Evolutionary conservation across 352 stramenopile species (phyloP).

Genomic region (Phytopythium litorale): DNA sequence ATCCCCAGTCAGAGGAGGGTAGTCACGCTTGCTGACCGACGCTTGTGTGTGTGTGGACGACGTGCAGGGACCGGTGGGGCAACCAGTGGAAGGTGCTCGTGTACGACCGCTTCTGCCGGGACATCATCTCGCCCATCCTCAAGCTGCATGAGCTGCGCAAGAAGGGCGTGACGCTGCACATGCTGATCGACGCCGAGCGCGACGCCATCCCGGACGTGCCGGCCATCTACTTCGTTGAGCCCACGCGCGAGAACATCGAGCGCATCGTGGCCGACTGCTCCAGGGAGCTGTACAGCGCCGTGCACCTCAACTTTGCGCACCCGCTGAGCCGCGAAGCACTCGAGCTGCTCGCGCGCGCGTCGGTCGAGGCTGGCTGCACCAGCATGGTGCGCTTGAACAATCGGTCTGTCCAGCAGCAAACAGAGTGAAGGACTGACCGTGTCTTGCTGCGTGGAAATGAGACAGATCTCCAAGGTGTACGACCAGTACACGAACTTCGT

Average conservation of each 20-base stretch:
- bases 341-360: conserved; percentile 80
- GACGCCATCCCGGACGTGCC: conserved; percentile 97
- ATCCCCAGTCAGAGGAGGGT: too few relatives aligned
- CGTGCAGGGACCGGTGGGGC: conserved; percentile 61
- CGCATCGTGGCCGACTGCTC: conserved; percentile 93
- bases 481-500: conserved; percentile 98
- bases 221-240: conserved; percentile 97
- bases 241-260: conserved; percentile 93
- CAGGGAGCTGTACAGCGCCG: conserved; percentile 90
- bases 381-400: conserved; percentile 48
- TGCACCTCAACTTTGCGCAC: conserved; percentile 94
- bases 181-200: conserved; percentile 92
- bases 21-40: background rate
- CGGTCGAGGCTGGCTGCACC: conserved; percentile 71
- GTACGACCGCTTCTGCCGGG: conserved; percentile 94
- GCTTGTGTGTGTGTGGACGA: background rate
- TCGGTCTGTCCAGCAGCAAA: background rate
- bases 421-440: background rate
- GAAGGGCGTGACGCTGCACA: conserved; percentile 96
- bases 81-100: conserved; percentile 96
- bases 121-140: conserved; percentile 98
- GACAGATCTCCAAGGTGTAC: conserved; percentile 91
- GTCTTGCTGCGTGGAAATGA: conserved; percentile 3
- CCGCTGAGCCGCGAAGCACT: conserved; percentile 85
- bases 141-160: conserved; percentile 96